Percentiles rank a stretch among this genome's conserved stretches.
phyloP scores from a whole-genome alignment of 139 green algal genomes.

The Chlorella ohadii region DNA sequence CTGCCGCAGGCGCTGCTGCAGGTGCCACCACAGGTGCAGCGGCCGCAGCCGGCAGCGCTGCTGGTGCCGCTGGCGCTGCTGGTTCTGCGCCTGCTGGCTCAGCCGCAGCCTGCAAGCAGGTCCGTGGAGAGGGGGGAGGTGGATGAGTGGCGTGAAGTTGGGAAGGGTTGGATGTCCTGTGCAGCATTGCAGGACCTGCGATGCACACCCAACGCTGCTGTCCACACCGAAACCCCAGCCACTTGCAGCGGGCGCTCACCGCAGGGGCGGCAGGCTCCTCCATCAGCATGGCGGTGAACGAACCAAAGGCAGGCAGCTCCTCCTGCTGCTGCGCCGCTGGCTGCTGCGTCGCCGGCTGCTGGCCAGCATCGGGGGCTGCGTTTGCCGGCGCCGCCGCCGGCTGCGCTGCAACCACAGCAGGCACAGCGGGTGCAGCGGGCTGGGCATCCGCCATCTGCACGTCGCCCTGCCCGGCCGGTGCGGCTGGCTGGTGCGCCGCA shows the following conservation, averaged over 20 bases:
- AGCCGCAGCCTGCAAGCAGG: slow-evolving; percentile 1
- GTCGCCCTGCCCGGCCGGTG: slow-evolving; percentile 2
- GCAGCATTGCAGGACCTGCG: too few species aligned
- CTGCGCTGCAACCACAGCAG: neutral
- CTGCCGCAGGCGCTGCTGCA: neutral
- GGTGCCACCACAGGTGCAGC: too few species aligned
- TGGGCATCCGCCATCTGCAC: neutral
- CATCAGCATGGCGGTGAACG: too few species aligned
- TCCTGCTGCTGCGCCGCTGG: neutral
- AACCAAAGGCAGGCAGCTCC: too few species aligned
- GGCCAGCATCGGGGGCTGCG: neutral
- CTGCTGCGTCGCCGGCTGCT: neutral
- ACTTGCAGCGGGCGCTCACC: neutral
- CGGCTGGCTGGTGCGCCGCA: neutral
- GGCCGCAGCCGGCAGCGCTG: too few species aligned
- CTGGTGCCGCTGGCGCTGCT: neutral
- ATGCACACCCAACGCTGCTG: too few species aligned
- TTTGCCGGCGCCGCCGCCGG: neutral
- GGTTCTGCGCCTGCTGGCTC: neutral
- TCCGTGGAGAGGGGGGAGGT: slow-evolving; percentile 28
- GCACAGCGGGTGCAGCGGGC: neutral
- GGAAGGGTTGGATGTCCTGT: too few species aligned
- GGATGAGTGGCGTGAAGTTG: neutral
- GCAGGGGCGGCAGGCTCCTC: too few species aligned
- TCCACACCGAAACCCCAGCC: too few species aligned